These are phyloP conservation scores for Rhodamnia argentea DNA, from an alignment of 345 rosid species.

Conservation along the genomic window DNA sequence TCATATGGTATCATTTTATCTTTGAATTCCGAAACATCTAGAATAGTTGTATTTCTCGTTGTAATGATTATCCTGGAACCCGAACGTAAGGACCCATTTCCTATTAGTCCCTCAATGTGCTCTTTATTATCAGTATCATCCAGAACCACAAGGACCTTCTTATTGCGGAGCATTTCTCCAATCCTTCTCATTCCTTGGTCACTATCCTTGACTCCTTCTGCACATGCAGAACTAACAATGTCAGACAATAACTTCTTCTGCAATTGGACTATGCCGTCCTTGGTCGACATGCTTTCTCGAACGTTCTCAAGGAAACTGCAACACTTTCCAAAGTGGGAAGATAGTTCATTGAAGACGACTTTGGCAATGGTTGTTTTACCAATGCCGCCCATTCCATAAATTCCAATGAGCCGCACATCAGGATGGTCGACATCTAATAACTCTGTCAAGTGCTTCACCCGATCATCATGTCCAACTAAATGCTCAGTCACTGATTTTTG, in stretches of 20 bases:
- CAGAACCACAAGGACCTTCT: neutral
- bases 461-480: neutral
- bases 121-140: neutral
- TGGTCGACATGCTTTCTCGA: neutral
- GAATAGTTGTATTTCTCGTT: accelerated
- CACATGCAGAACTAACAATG: neutral
- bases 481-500: neutral
- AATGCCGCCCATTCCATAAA: neutral
- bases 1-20: accelerated
- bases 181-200: neutral
- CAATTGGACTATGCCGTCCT: neutral
- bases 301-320: neutral
- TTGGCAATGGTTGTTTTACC: neutral
- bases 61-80: neutral
- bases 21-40: accelerated
- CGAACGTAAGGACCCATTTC: neutral
- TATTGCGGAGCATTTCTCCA: accelerated
- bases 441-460: neutral
- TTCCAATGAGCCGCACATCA: neutral
- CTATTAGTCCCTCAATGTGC: neutral
- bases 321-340: neutral
- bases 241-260: neutral
- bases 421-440: neutral
- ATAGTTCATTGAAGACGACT: neutral
- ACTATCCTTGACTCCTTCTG: accelerated